Evolutionary conservation across 108 stramenopile species (phyloP).

Genomic region (Nannochloropsis gaditana): DNA sequence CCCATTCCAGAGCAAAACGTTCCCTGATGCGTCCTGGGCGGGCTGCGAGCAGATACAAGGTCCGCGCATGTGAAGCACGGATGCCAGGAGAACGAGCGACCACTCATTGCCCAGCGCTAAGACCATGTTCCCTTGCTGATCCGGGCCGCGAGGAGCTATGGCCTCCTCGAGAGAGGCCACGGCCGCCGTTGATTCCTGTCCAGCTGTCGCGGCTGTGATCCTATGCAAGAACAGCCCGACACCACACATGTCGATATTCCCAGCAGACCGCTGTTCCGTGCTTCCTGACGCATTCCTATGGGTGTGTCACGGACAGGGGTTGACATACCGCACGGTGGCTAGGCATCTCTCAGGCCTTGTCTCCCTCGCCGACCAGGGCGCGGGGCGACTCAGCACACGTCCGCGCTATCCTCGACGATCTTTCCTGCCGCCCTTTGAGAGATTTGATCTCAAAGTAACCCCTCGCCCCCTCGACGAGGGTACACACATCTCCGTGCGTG

Average conservation of each 20-base stretch:
- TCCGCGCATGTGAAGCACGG: constrained; percentile 52
- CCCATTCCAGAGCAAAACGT: constrained; percentile 56
- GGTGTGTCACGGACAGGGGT: no score
- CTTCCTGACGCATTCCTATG: no score
- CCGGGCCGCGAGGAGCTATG: not conserved
- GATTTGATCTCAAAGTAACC: no score
- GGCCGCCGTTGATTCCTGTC: not conserved
- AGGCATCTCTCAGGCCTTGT: no score
- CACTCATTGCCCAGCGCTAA: constrained; percentile 4
- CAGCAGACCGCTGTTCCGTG: no score
- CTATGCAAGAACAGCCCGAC: not conserved
- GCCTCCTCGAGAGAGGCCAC: not conserved
- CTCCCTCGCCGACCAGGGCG: no score
- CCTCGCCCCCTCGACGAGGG: no score
- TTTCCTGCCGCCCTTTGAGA: no score
- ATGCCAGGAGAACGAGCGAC: constrained; percentile 28
- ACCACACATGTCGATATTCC: not conserved
- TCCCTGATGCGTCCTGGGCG: constrained; percentile 39
- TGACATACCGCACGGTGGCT: no score
- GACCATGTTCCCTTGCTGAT: not conserved
- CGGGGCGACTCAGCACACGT: no score
- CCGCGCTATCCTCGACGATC: no score
- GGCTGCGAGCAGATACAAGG: constrained; percentile 31
- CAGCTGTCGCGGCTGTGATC: not conserved
- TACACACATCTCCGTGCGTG: no score